These are phyloP conservation scores for Gnaphalium uliginosum DNA, from an alignment of 129 eudicot species.

Conservation along the genomic window DNA sequence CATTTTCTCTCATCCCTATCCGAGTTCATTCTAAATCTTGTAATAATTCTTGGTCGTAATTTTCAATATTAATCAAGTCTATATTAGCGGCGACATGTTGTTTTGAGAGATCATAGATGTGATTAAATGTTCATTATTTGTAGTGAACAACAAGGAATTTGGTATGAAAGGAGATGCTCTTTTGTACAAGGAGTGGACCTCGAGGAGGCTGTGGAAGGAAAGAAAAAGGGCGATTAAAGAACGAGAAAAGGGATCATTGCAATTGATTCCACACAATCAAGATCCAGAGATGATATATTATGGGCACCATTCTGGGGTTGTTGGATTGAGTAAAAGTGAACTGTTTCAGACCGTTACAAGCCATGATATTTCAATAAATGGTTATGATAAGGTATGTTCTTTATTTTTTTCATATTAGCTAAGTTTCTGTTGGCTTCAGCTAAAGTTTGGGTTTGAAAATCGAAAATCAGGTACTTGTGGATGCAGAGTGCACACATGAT, in stretches of 20 bases:
- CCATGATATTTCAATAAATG: conserved; percentile 46
- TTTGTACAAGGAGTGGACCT: conserved; percentile 78
- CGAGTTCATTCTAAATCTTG: conserved; percentile 42
- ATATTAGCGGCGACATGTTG: neutral
- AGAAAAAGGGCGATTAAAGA: conserved; percentile 68
- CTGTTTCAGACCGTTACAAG: conserved; percentile 40
- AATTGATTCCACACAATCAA: conserved; percentile 33
- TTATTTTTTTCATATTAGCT: neutral
- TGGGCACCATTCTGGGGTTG: conserved; percentile 81
- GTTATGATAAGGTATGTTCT: conserved; percentile 76
- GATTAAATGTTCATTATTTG: conserved; percentile 1
- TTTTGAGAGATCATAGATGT: neutral
- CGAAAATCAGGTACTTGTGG: conserved; percentile 79
- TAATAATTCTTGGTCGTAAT: conserved; percentile 23
- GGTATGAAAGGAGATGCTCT: conserved; percentile 33
- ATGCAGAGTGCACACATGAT: conserved; percentile 99
- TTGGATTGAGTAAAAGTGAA: conserved; percentile 61
- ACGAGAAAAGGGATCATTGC: conserved; percentile 35
- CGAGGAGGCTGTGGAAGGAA: conserved; percentile 87
- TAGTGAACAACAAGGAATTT: conserved; percentile 45
- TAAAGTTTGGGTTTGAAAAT: conserved; percentile 26
- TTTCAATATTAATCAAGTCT: neutral
- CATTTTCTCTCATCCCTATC: conserved; percentile 66
- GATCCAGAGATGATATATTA: conserved; percentile 83
- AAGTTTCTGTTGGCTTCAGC: neutral